phyloP scores from a whole-genome alignment of 208 protist species.

The Acanthamoeba castellanii region DNA sequence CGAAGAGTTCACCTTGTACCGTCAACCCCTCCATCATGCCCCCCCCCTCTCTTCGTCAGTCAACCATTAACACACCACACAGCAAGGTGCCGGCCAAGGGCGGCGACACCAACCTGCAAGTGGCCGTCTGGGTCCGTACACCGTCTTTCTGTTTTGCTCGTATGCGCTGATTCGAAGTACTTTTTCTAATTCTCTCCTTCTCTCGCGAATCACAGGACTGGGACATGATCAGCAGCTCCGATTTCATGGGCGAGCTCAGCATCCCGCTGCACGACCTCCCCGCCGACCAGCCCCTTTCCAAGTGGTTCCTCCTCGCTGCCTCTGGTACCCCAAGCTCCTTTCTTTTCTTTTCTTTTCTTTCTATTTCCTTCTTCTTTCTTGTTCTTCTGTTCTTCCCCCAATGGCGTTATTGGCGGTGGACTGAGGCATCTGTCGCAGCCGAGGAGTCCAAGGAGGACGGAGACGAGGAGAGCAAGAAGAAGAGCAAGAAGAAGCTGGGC shows the following conservation, averaged over 20 bases:
- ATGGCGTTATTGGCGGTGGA: no score
- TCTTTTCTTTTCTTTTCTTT: no score
- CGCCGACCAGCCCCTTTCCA: background rate
- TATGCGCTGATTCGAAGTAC: no score
- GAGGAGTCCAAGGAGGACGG: background rate
- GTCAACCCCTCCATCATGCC: background rate
- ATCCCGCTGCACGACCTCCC: slow-evolving; percentile 8
- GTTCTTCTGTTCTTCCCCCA: no score
- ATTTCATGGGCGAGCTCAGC: slow-evolving; percentile 37
- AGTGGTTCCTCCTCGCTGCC: slow-evolving; percentile 34
- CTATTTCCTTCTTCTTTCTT: no score
- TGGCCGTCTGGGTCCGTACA: background rate
- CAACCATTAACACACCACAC: background rate
- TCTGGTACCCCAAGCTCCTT: background rate
- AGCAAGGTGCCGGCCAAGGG: slow-evolving; percentile 33
- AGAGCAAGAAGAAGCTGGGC: slow-evolving; percentile 29
- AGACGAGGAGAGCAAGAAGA: background rate
- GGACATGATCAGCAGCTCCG: slow-evolving; percentile 13
- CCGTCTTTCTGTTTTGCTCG: background rate
- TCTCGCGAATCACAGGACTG: background rate
- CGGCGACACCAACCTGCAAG: background rate
- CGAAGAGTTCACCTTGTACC: slow-evolving; percentile 59
- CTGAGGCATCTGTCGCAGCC: background rate
- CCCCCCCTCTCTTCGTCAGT: background rate
- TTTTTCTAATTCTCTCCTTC: no score